Evolutionary conservation across 2,329 filamentous ascomycete genomes (phyloP), one percentile per base, ranked within the genome.

Genomic region (Polytolypa hystricis): DNA sequence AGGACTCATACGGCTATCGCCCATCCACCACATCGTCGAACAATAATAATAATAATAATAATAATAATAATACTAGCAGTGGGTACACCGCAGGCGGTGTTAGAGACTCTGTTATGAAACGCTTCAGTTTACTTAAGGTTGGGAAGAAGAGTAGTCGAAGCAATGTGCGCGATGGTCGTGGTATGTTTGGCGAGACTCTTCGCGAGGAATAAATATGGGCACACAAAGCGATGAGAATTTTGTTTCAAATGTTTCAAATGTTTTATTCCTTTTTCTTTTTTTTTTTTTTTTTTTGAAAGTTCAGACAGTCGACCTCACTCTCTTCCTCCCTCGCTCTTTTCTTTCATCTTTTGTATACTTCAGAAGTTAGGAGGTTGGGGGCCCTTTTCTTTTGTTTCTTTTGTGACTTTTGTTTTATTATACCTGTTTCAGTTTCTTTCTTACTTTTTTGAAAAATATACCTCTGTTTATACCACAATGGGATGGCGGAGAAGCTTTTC

Each of bases 91-190:
- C 44, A 15, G 42, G 48, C 25, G 55, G 52, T 16, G 53, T 57
- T 51, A 72, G 73, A 35, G 74, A 73, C 23, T 81, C 77, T 40
- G 73, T 93, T 46, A 77, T 79, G 61, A 89, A 85, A 64, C 66
- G 85, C 51, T 67, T 93, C 46, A 91, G 83, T 55, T 66, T 86
- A 50, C 66, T 93, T 51, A 83, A 81, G 55, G 69, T 86, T 34
- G 79, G 81, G 19, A 79, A 77, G 56, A 84, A 82, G 62, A 65
- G 65, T 30, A 76, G 71, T 52, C 79, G 75, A 55, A 63, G 51
- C 40, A 70, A 64, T 53, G 66, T 61, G 23, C 49, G 53, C 41
- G 51, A 55, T 8, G 37, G 31, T 4, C 11, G n/a, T 21, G 32
- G 26, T n/a, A 21, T 30, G 11, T 10, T 35, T 11, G 51, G 51